Evolutionary conservation across 2,329 filamentous ascomycete species (phyloP).

Genomic region (Aspergillus quadrilineatus): DNA sequence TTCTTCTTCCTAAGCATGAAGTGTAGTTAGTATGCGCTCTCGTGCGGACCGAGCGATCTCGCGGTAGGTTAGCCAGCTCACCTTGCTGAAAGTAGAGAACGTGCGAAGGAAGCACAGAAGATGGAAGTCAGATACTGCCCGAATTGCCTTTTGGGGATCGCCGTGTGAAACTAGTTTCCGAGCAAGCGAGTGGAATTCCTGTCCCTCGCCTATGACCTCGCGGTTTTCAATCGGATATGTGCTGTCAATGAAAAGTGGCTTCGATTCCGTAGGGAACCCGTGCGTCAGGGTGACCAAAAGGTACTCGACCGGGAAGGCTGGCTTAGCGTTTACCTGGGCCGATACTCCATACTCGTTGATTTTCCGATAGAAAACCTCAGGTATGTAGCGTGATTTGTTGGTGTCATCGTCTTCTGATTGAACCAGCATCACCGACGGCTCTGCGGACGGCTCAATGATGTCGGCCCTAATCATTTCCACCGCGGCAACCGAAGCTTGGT

Average conservation of each 20-base stretch:
- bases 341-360: slow-evolving; percentile 97
- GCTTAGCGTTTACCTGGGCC: slow-evolving; percentile 96
- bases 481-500: slow-evolving; percentile 91
- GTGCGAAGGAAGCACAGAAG: slow-evolving; percentile 82
- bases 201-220: slow-evolving; percentile 78
- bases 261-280: slow-evolving; percentile 81
- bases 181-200: slow-evolving; percentile 70
- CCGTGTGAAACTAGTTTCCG: slow-evolving; percentile 68
- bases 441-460: slow-evolving; percentile 90
- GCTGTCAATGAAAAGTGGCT: slow-evolving; percentile 68
- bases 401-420: slow-evolving; percentile 75
- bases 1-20: slow-evolving; percentile 74
- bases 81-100: slow-evolving; percentile 81
- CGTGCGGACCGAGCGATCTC: background rate
- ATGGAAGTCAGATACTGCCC: slow-evolving; percentile 87
- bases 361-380: slow-evolving; percentile 92
- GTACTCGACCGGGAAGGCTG: slow-evolving; percentile 94
- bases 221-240: slow-evolving; percentile 91
- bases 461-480: slow-evolving; percentile 97
- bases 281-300: slow-evolving; percentile 93
- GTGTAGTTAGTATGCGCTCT: background rate
- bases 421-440: slow-evolving; percentile 91
- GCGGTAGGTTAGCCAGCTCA: slow-evolving; percentile 45
- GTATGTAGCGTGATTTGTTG: slow-evolving; percentile 80
- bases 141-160: slow-evolving; percentile 61